Evolutionary conservation across 768 basidiomycete genomes (phyloP), one percentile per base, ranked within the genome.

Genomic region (Termitomyces sp.): DNA sequence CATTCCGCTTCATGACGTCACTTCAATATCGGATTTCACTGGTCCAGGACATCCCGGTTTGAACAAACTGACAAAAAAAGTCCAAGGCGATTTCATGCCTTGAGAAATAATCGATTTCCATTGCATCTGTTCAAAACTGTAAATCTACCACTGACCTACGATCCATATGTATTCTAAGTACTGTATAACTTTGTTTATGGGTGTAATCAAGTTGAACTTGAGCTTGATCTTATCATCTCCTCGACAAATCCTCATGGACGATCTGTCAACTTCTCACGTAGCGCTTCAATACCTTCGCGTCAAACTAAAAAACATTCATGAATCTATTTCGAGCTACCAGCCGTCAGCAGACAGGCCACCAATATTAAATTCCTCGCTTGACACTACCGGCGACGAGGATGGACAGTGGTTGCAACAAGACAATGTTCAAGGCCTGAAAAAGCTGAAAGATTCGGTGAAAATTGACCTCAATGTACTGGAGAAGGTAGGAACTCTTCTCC

Each of bases 321-420:
- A 71, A 5, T 65, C 71, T 5, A 72, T 78, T 5, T 65, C 71
- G 16, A 66, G 68, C 29, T 79, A 76, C 55, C 71, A 71, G n/a
- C 77, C 77, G 5, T 68, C 70, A 16, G 69, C 66, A 7, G 57
- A 67, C 23, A 65, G 66, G 53, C 77, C 75, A 4, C 79, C 79
- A 21, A 77, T 82, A 52, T 69, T 80, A 19, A 78, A 82, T 58
- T 78, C 78, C 16, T 78, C 76, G 10, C 59, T 73, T 12, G 73
- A 76, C 19, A 57, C 63, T 59, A 27, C 63, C 63, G 32, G 73
- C 23, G 59, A 57, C 16, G 77, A 78, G 32, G 76, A 78, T 25
- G 72, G 68, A 27, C 74, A 74, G 44, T 78, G 76, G 76, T 58
- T 74, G 16, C 75, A 76, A 32, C 75, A 74, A 45, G 76, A 76